Base-by-base conservation (phyloP, 306 rosid genomes). In the Ziziphus jujuba region DNA sequence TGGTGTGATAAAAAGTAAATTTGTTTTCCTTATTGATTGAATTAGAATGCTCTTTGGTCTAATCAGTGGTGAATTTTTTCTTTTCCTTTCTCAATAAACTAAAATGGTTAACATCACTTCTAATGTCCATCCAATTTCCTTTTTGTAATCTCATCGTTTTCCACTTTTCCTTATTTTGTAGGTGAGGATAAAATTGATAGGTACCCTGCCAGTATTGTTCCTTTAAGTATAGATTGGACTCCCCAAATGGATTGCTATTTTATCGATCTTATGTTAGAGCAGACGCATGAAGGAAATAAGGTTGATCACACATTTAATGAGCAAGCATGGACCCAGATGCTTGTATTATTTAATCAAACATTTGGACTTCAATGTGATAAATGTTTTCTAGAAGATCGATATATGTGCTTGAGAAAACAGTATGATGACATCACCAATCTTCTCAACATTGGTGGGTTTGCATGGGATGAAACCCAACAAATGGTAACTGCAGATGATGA, bases 381-480 rank as follows among this genome's bases (percentile, higher is more conserved):
- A 67, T 68, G 43, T 56, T 44, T 67, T 63, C 78, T 82, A 24
- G 79, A 86, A 74, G 84, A 86, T 74, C 84, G 76, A 22, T 84
- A 86, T 80, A 33, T 72, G 34, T 67, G 81, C 82, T 81, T 85
- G 80, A 87, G 67, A 84, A 86, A 84, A 65, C 84, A 50, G 38
- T 76, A 80, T 58, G 74, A 72, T 49, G 82, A 75, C 48, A 78
- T 86, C 78, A 50, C 66, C 70, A 74, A 34, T 77, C 75, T 89
- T 68, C 85, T 86, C 77, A 72, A 66, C 62, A 79, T 71, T 22
- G 19, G 44, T 38, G 90, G 88, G 70, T 84, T 86, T 74, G 21
- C 58, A 44, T 84, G 92, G 96, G 86, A 89, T 77, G 90, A 86
- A 82, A 72, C 84, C 49, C 80, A 65, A 40, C 87, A 84, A 59